Evolutionary conservation across 2,329 filamentous ascomycete genomes (phyloP).

Genomic region (Aspergillus sp.): DNA sequence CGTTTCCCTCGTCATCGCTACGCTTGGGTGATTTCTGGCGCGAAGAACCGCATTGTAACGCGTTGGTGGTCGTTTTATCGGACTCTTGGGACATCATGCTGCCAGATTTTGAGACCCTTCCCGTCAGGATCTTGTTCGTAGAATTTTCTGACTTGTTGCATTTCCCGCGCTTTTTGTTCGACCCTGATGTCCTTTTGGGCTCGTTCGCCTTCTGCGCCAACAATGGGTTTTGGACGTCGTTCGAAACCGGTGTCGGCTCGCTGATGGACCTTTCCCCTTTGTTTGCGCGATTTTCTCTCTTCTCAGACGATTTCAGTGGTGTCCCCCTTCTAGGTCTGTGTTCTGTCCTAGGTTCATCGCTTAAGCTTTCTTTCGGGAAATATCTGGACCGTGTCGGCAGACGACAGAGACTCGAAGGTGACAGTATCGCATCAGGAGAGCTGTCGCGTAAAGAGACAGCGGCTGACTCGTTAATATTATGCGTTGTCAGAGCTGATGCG

Average conservation of each 20-base stretch:
- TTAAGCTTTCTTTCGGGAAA: conserved; percentile 15
- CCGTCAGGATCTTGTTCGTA: conserved; percentile 33
- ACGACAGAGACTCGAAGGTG: conserved; percentile 26
- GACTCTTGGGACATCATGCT: conserved; percentile 12
- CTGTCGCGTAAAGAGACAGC: conserved; percentile 18
- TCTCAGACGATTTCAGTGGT: conserved; percentile 16
- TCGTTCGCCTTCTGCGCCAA: not conserved
- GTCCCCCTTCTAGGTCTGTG: conserved; percentile 15
- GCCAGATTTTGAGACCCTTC: conserved; percentile 35
- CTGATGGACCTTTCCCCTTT: not conserved
- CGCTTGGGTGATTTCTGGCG: conserved; percentile 5
- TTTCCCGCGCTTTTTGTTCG: conserved; percentile 25
- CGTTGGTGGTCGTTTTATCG: conserved; percentile 10
- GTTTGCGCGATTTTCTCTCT: not conserved
- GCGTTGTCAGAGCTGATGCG: conserved; percentile 28
- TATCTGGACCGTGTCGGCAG: conserved; percentile 24
- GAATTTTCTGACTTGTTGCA: conserved; percentile 4
- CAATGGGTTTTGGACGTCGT: not conserved
- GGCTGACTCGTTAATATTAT: conserved; percentile 14
- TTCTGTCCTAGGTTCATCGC: not conserved
- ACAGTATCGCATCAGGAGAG: conserved; percentile 27
- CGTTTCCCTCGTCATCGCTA: conserved; percentile 17
- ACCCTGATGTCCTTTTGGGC: conserved; percentile 23
- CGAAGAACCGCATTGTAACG: conserved; percentile 2
- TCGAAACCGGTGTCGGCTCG: not conserved